Conservation (phyloP, 164 flowering plant genomes). For the Stephania japonica region DNA sequence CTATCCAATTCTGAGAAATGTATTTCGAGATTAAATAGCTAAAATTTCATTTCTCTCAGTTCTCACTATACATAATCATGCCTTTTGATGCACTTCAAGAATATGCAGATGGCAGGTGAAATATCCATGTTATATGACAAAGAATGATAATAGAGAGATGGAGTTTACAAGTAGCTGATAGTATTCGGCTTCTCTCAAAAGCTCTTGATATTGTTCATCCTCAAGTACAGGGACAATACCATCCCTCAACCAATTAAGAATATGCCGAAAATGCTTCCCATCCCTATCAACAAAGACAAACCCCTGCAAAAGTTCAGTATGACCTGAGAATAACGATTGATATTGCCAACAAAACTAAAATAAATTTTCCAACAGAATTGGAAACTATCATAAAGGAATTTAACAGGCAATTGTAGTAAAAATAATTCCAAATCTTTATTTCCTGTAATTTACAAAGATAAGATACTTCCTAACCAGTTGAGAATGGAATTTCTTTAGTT, state of each 20-base stretch:
- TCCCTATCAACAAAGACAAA: slow-evolving; percentile 87
- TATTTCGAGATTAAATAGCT: too few species aligned
- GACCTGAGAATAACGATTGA: slow-evolving; percentile 16
- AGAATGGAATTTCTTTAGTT: too few species aligned
- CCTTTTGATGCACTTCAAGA: neutral
- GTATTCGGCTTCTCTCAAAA: slow-evolving; percentile 83
- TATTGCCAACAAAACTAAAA: neutral
- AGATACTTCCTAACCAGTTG: too few species aligned
- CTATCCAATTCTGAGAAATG: too few species aligned
- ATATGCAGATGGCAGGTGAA: neutral
- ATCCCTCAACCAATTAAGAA: slow-evolving; percentile 94
- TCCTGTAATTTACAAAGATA: too few species aligned
- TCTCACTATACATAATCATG: too few species aligned
- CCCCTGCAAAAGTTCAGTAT: slow-evolving; percentile 56
- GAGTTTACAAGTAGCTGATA: slow-evolving; percentile 74
- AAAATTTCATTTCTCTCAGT: too few species aligned
- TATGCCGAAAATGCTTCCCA: slow-evolving; percentile 86
- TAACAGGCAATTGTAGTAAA: too few species aligned
- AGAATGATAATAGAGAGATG: neutral
- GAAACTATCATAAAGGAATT: too few species aligned
- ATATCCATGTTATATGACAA: neutral
- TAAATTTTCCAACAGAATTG: too few species aligned
- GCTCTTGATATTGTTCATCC: slow-evolving; percentile 61
- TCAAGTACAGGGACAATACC: slow-evolving; percentile 64
- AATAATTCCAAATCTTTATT: too few species aligned